These are phyloP conservation scores for Hypoxylon trugodes DNA, from an alignment of 495 filamentous ascomycete genomes.

Conservation along the genomic window DNA sequence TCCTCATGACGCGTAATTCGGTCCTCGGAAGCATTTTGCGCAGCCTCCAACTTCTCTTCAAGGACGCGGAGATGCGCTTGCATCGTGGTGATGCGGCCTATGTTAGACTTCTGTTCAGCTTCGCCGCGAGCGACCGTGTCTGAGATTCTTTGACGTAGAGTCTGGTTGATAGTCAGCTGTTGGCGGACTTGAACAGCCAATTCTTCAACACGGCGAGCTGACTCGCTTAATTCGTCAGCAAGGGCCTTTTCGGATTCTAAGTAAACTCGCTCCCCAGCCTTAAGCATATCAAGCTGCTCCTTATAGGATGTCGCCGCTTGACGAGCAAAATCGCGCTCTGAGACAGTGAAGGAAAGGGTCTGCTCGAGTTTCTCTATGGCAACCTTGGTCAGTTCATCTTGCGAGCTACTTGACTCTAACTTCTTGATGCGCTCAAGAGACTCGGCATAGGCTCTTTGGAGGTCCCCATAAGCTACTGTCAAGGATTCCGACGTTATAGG, in stretches of 20 bases:
- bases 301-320: slow-evolving; percentile 67
- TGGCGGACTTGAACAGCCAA: slow-evolving; percentile 77
- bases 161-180: slow-evolving; percentile 78
- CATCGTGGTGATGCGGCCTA: slow-evolving; percentile 80
- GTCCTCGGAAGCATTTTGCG: slow-evolving; percentile 89
- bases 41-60: slow-evolving; percentile 83
- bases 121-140: slow-evolving; percentile 88
- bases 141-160: slow-evolving; percentile 80
- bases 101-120: slow-evolving; percentile 79
- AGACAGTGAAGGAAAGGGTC: slow-evolving; percentile 70
- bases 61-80: slow-evolving; percentile 79
- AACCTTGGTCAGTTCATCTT: slow-evolving; percentile 60
- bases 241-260: slow-evolving; percentile 69
- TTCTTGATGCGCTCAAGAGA: slow-evolving; percentile 64
- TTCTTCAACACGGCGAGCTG: slow-evolving; percentile 78
- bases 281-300: slow-evolving; percentile 68
- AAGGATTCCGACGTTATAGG: slow-evolving; percentile 74
- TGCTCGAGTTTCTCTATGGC: slow-evolving; percentile 70
- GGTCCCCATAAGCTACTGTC: slow-evolving; percentile 78
- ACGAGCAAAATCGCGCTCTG: slow-evolving; percentile 75
- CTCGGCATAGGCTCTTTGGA: slow-evolving; percentile 68
- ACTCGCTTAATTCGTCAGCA: slow-evolving; percentile 70
- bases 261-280: slow-evolving; percentile 68
- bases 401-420: slow-evolving; percentile 55
- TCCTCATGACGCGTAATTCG: slow-evolving; percentile 84